Conservation (phyloP, 805 yeast species). For the Sugiyamaella chiloensis region DNA sequence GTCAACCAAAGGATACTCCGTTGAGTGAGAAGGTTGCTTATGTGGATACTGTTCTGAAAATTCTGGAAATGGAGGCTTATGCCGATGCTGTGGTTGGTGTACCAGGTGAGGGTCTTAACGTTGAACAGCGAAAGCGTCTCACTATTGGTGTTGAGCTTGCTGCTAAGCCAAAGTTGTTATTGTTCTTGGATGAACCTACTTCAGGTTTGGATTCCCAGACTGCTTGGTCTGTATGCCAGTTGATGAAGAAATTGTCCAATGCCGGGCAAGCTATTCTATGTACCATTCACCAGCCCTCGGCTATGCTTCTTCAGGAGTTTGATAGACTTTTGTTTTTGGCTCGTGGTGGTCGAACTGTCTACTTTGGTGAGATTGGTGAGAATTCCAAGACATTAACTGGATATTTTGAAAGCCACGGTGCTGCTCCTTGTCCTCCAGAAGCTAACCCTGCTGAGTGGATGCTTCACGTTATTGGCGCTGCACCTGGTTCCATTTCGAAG, state of each 20-base stretch:
- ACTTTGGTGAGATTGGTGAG: constrained; percentile 70
- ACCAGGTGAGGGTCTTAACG: constrained; percentile 66
- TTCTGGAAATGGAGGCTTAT: constrained; percentile 60
- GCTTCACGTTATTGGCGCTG: constrained; percentile 56
- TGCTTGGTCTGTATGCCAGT: constrained; percentile 62
- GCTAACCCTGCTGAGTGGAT: constrained; percentile 92
- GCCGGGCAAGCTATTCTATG: constrained; percentile 64
- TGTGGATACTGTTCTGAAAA: constrained; percentile 60
- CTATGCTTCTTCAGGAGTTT: constrained; percentile 70
- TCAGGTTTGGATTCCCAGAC: constrained; percentile 69
- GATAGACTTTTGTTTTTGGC: constrained; percentile 71
- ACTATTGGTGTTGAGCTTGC: constrained; percentile 67
- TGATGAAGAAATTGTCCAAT: constrained; percentile 56
- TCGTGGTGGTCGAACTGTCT: constrained; percentile 69
- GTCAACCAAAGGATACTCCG: constrained; percentile 57
- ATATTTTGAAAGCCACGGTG: constrained; percentile 65
- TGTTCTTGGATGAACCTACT: constrained; percentile 66
- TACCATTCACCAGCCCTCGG: constrained; percentile 86
- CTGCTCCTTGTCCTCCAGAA: constrained; percentile 59
- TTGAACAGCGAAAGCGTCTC: constrained; percentile 59
- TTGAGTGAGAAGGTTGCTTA: constrained; percentile 57
- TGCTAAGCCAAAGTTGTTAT: constrained; percentile 57
- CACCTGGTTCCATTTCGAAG: constrained; percentile 34
- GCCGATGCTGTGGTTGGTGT: constrained; percentile 75
- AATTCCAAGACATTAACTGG: constrained; percentile 55